Percentiles rank a stretch among this genome's conserved stretches.
phyloP scores from a whole-genome alignment of 805 yeast genomes.

The Metschnikowia vanudenii region DNA sequence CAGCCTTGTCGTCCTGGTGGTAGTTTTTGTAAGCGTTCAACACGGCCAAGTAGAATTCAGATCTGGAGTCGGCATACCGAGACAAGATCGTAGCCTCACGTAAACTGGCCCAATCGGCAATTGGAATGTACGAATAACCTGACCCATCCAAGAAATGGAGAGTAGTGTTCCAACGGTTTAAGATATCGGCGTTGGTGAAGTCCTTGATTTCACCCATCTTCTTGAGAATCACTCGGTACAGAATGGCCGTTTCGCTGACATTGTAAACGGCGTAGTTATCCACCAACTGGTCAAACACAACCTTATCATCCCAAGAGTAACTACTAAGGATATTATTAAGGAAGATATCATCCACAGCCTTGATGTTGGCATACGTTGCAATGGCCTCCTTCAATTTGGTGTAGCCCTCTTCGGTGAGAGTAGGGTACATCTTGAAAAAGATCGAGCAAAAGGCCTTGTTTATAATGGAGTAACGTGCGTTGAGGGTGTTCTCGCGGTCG shows the following conservation, averaged over 20 bases:
- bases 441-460: conserved; percentile 67
- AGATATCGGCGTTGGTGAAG: conserved; percentile 49
- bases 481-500: conserved; percentile 44
- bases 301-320: conserved; percentile 64
- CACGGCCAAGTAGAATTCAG: conserved; percentile 16
- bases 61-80: conserved; percentile 41
- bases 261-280: conserved; percentile 57
- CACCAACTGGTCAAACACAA: conserved; percentile 62
- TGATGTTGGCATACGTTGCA: conserved; percentile 52
- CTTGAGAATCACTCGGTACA: conserved; percentile 70
- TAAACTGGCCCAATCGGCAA: conserved; percentile 82
- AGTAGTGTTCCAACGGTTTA: conserved; percentile 54
- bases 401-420: conserved; percentile 54
- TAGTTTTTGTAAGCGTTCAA: conserved; percentile 31
- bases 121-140: conserved; percentile 65
- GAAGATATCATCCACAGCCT: conserved; percentile 74
- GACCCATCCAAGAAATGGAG: conserved; percentile 46
- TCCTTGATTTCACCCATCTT: conserved; percentile 65
- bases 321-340: conserved; percentile 72
- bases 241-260: conserved; percentile 62
- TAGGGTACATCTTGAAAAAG: conserved; percentile 60
- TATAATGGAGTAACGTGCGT: conserved; percentile 69
- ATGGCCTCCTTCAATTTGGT: conserved; percentile 56
- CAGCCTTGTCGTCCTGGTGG: conserved; percentile 38
- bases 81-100: conserved; percentile 71